Conservation (phyloP, 1,139 yeast genomes). For the Scheffersomyces insectosa region DNA sequence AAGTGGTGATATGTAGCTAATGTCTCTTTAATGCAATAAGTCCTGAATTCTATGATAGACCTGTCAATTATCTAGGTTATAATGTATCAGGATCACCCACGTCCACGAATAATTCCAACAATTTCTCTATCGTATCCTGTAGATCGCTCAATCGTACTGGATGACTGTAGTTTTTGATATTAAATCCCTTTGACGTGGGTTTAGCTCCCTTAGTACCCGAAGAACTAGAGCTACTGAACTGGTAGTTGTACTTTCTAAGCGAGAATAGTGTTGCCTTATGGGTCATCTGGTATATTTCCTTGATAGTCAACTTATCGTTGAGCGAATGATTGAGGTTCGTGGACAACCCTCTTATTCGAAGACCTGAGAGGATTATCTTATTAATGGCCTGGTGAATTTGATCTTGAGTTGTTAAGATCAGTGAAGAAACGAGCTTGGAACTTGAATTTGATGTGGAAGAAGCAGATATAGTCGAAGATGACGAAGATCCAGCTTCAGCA, state of each 20-base stretch:
- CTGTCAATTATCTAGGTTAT: no score
- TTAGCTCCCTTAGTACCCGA: not conserved
- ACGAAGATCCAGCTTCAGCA: constrained; percentile 2
- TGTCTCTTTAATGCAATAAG: no score
- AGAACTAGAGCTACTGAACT: constrained; percentile 14
- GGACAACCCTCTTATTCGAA: constrained; percentile 43
- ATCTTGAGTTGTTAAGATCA: constrained; percentile 27
- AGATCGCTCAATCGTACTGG: constrained; percentile 24
- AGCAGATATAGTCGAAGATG: constrained; percentile 11
- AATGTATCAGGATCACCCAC: constrained; percentile 13
- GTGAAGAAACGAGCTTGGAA: constrained; percentile 13
- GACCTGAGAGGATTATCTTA: constrained; percentile 41
- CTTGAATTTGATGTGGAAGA: constrained; percentile 6
- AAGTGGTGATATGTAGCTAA: no score
- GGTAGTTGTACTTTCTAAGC: constrained; percentile 36
- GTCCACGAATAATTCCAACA: constrained; percentile 38
- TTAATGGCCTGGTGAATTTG: constrained; percentile 37
- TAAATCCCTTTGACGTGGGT: no score
- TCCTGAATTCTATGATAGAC: no score
- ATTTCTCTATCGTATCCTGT: constrained; percentile 39
- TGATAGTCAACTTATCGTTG: constrained; percentile 37
- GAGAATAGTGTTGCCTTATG: constrained; percentile 42
- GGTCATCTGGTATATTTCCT: constrained; percentile 48
- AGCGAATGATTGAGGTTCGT: constrained; percentile 21
- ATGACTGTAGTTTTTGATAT: not conserved